Conservation (phyloP, 2,329 filamentous ascomycete species). For the Helotiales sp. region DNA sequence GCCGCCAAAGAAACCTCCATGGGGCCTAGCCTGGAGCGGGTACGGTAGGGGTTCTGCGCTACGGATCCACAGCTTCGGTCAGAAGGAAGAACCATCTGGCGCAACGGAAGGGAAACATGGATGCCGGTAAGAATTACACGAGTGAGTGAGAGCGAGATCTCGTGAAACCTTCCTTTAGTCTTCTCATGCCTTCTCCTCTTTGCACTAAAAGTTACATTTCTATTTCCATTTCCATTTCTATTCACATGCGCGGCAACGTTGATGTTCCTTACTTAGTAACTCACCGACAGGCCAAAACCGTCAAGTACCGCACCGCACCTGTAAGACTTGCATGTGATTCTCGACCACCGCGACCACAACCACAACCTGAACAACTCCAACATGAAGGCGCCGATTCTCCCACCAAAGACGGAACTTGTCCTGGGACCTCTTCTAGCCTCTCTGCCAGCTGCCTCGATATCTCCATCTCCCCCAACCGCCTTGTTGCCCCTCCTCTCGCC, state of each 20-base stretch:
- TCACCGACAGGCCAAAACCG: background rate
- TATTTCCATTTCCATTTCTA: background rate
- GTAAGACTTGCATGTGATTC: slow-evolving; percentile 23
- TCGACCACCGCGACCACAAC: background rate
- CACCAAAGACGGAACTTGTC: slow-evolving; percentile 49
- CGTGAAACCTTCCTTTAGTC: background rate
- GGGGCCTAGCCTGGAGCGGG: no score
- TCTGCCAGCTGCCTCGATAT: slow-evolving; percentile 58
- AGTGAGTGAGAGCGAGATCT: slow-evolving; percentile 14
- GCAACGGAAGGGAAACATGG: slow-evolving; percentile 1
- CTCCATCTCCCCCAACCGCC: slow-evolving; percentile 55
- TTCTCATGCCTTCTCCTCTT: background rate
- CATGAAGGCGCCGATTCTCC: slow-evolving; percentile 36
- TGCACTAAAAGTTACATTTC: background rate
- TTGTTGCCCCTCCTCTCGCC: slow-evolving; percentile 63
- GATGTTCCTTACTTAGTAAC: no score
- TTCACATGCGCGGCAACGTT: no score
- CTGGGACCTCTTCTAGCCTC: slow-evolving; percentile 59
- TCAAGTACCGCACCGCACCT: background rate
- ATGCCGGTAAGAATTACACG: slow-evolving; percentile 4
- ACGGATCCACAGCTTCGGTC: no score
- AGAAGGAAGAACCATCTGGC: background rate
- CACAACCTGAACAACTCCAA: slow-evolving; percentile 4
- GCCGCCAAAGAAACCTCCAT: no score
- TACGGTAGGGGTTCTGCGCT: no score